phyloP scores from a whole-genome alignment of 2,329 filamentous ascomycete genomes.

The Cordyceps javanica region DNA sequence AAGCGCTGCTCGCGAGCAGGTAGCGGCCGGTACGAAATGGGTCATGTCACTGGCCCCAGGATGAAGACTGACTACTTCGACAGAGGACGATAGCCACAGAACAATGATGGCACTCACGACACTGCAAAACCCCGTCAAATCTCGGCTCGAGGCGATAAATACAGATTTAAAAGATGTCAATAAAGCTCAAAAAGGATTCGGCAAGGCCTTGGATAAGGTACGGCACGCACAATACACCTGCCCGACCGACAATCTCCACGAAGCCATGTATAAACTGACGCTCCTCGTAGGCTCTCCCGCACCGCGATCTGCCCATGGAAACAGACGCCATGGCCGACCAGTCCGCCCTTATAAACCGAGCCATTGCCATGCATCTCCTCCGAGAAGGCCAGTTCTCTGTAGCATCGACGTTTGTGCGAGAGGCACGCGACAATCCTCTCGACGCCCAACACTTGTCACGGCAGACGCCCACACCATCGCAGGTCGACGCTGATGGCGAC shows the following conservation, averaged over 20 bases:
- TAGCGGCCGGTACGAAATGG: conserved; percentile 55
- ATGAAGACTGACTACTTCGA: conserved; percentile 14
- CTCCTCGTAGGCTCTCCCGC: conserved; percentile 30
- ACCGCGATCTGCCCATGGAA: conserved; percentile 65
- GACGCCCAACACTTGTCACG: not conserved
- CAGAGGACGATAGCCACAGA: conserved; percentile 41
- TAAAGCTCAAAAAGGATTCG: conserved; percentile 74
- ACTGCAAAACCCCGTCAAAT: conserved; percentile 79
- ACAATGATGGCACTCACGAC: conserved; percentile 72
- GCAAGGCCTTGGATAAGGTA: conserved; percentile 79
- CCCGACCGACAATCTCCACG: not conserved
- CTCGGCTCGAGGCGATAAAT: conserved; percentile 72
- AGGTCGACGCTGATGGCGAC: conserved; percentile 20
- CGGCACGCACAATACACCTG: conserved; percentile 13
- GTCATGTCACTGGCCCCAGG: not conserved
- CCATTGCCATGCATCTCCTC: conserved; percentile 93
- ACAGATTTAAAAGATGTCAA: conserved; percentile 78
- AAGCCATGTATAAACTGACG: conserved; percentile 18
- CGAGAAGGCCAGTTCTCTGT: conserved; percentile 91
- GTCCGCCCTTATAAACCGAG: conserved; percentile 75
- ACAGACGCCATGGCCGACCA: conserved; percentile 75
- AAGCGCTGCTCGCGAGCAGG: conserved; percentile 63
- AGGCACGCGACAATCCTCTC: conserved; percentile 45
- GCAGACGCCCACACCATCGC: conserved; percentile 14
- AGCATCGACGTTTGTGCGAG: conserved; percentile 75